phyloP scores from a whole-genome alignment of 768 basidiomycete genomes.

The Russula abietina region DNA sequence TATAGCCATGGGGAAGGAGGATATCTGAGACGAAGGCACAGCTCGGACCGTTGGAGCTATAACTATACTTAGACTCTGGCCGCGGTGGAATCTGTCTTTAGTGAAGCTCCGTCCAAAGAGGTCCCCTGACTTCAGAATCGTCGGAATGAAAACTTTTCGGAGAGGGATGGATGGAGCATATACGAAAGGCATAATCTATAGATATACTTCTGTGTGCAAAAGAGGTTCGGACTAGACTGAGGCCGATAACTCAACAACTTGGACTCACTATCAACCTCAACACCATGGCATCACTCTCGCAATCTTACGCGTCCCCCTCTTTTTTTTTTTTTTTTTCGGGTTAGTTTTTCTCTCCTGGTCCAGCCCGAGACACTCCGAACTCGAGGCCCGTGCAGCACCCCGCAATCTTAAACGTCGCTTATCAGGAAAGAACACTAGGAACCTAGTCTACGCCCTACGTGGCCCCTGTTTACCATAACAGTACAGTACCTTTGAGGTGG shows the following conservation, averaged over 20 bases:
- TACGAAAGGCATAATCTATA: too few relatives aligned
- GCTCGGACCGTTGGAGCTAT: too few relatives aligned
- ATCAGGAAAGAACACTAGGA: not conserved
- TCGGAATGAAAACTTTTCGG: too few relatives aligned
- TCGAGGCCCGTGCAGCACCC: not conserved
- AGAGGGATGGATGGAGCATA: too few relatives aligned
- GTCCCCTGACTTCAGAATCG: too few relatives aligned
- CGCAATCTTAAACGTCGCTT: not conserved
- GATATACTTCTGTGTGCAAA: too few relatives aligned
- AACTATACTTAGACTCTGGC: not conserved
- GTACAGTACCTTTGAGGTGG: not conserved
- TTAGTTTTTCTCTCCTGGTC: not conserved
- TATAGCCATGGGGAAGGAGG: not conserved
- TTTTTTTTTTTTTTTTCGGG: not conserved
- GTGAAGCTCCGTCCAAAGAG: too few relatives aligned
- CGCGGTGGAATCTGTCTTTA: not conserved
- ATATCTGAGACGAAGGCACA: too few relatives aligned
- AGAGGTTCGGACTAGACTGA: not conserved
- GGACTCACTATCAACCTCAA: not conserved
- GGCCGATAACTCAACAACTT: not conserved
- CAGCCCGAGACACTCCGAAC: not conserved
- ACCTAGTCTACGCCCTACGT: not conserved
- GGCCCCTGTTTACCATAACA: not conserved
- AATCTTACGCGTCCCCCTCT: not conserved
- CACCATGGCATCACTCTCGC: not conserved